phyloP scores from a whole-genome alignment of 2,329 filamentous ascomycete species.

The Colletotrichum acutatum region DNA sequence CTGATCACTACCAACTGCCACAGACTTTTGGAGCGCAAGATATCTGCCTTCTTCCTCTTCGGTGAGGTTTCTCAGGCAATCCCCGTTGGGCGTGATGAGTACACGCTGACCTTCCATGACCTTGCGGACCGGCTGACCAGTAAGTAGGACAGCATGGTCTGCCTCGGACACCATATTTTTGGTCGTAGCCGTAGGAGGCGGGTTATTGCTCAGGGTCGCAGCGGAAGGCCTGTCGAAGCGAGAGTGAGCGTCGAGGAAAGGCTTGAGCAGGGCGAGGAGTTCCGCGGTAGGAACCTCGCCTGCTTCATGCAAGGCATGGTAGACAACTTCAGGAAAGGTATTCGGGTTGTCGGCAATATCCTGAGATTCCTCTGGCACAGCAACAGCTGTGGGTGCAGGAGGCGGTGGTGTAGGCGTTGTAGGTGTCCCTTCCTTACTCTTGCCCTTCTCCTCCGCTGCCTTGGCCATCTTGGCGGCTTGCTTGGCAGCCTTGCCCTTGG shows the following conservation, averaged over 20 bases:
- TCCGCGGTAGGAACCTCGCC: conserved; percentile 38
- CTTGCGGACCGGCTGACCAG: conserved; percentile 70
- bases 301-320: conserved; percentile 17
- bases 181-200: conserved; percentile 41
- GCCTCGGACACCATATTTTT: conserved; percentile 63
- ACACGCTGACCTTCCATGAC: conserved; percentile 73
- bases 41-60: conserved; percentile 77
- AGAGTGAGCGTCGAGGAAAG: conserved; percentile 41
- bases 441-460: conserved; percentile 31
- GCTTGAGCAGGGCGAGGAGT: conserved; percentile 50
- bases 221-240: conserved; percentile 19
- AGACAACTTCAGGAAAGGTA: conserved; percentile 33
- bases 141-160: conserved; percentile 65
- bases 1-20: conserved; percentile 61
- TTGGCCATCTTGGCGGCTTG: conserved; percentile 36
- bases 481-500: conserved; percentile 39
- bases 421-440: conserved; percentile 30
- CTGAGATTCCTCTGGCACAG: conserved; percentile 14
- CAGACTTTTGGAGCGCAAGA: conserved; percentile 71
- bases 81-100: conserved; percentile 80
- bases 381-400: conserved; percentile 1
- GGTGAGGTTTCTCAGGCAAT: conserved; percentile 78
- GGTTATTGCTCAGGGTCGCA: conserved; percentile 12
- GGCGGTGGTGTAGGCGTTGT: conserved; percentile 1
- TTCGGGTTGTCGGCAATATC: conserved; percentile 34